Evolutionary conservation across 371 early-diverging fungal genomes (phyloP).

Genomic region (Entomophthora muscae): DNA sequence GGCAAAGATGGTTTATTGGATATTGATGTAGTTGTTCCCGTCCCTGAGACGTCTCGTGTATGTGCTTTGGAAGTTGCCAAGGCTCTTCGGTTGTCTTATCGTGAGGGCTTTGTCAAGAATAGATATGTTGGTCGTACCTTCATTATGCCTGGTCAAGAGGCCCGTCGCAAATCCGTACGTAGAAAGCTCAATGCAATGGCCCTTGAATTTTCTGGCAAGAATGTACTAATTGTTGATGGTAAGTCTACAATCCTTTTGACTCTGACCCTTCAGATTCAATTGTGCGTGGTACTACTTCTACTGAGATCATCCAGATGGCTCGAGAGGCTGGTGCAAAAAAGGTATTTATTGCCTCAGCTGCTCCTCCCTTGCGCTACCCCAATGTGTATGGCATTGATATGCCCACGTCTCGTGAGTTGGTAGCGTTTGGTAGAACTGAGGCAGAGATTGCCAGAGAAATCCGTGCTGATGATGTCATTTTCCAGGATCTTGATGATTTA

Average conservation of each 20-base stretch:
- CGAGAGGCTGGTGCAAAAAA: constrained; percentile 93
- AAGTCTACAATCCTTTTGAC: constrained; percentile 8
- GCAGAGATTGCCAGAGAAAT: constrained; percentile 69
- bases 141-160: constrained; percentile 96
- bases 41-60: constrained; percentile 88
- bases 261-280: constrained; percentile 55
- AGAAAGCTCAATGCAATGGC: constrained; percentile 95
- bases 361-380: constrained; percentile 84
- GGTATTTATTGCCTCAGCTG: constrained; percentile 94
- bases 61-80: constrained; percentile 83
- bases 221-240: constrained; percentile 91
- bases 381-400: constrained; percentile 99
- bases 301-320: constrained; percentile 95
- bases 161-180: constrained; percentile 77
- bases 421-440: constrained; percentile 61
- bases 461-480: constrained; percentile 87
- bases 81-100: constrained; percentile 66
- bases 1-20: constrained; percentile 39
- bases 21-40: constrained; percentile 94
- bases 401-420: constrained; percentile 86
- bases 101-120: constrained; percentile 98
- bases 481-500: constrained; percentile 66
- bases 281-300: constrained; percentile 93
- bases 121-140: constrained; percentile 94
- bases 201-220: constrained; percentile 84